Base-by-base conservation (phyloP, 306 rosid species). In the Malus sieversii region DNA sequence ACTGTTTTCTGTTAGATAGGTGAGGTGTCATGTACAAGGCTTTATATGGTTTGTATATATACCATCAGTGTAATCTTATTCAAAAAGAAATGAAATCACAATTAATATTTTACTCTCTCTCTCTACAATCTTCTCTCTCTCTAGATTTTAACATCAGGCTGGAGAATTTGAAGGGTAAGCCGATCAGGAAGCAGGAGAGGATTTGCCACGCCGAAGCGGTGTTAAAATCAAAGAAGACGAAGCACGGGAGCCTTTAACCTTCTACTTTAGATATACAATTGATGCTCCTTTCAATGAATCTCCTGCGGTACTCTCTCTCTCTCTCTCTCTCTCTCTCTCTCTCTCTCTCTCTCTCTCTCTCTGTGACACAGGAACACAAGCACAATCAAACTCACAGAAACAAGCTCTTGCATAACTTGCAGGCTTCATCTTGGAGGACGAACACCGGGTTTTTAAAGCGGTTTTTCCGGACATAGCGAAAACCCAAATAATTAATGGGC, bases 401-500 rank as follows among this genome's bases (percentile, higher is more conserved):
- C 25, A 19, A 19, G 45, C 15, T 19, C 27, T 35, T 18, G 25
- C 46, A 10, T 33, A 33, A 33, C 67, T 60, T 78, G 27, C 66
- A 85, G 91, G 91, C 85, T 81, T 76, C 87, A 25, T 85, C 23
- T 45, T 87, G 85, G 83, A 85, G 53, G 82, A 81, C 60, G 84
- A 78, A 22, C 23, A 29, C 6, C 70, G 88, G 57, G 76, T 87
- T 15, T 12, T 74, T 30, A n/a, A 20, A 76, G 82, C 81, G 30
- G 65, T 87, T 1, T 85, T 87, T 67, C 71, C 84, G 30, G 46
- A 62, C 45, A 65, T 60, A 4, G n/a, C 70, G 18, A 70, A 72
- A 11, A 79, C 58, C 57, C 86, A 81, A 27, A 71, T 75, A 48
- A 25, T 25, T 25, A 79, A 68, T 44, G 78, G 81, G 89, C 86